These are phyloP conservation scores for Wickerhamomyces alni DNA, from an alignment of 805 yeast genomes.

Conservation along the genomic window DNA sequence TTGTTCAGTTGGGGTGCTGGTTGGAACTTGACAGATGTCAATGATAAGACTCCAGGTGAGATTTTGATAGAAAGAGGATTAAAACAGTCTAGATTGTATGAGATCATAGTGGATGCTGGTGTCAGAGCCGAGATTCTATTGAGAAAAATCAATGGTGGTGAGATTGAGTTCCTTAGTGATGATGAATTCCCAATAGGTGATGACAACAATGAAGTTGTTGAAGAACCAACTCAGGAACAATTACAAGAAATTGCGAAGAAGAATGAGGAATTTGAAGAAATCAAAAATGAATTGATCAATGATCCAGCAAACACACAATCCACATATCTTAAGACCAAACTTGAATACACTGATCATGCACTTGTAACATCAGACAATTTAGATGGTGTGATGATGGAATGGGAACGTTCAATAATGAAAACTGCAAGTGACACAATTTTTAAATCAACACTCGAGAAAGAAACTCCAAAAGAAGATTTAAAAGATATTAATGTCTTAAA, in stretches of 20 bases:
- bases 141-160: conserved; percentile 61
- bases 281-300: conserved; percentile 21
- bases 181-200: conserved; percentile 23
- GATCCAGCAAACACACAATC: conserved; percentile 63
- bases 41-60: conserved; percentile 82
- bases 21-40: conserved; percentile 75
- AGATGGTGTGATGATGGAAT: conserved; percentile 97
- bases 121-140: conserved; percentile 81
- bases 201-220: conserved; percentile 25
- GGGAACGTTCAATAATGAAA: conserved; percentile 84
- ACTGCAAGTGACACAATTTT: conserved; percentile 75
- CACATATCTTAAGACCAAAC: conserved; percentile 57
- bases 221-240: conserved; percentile 20
- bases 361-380: conserved; percentile 63
- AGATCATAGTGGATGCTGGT: conserved; percentile 69
- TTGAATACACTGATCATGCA: conserved; percentile 64
- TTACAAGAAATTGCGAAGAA: conserved; percentile 15
- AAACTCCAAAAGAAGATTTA: conserved; percentile 22
- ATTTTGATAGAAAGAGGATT: conserved; percentile 51
- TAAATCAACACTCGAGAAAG: conserved; percentile 31
- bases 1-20: conserved; percentile 86
- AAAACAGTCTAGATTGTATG: conserved; percentile 37
- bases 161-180: conserved; percentile 47
- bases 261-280: conserved; percentile 12
- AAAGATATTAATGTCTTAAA: conserved; percentile 54